Evolutionary conservation across 495 filamentous ascomycete genomes (phyloP), one percentile per base, ranked within the genome.

Genomic region (Xylaria longipes): DNA sequence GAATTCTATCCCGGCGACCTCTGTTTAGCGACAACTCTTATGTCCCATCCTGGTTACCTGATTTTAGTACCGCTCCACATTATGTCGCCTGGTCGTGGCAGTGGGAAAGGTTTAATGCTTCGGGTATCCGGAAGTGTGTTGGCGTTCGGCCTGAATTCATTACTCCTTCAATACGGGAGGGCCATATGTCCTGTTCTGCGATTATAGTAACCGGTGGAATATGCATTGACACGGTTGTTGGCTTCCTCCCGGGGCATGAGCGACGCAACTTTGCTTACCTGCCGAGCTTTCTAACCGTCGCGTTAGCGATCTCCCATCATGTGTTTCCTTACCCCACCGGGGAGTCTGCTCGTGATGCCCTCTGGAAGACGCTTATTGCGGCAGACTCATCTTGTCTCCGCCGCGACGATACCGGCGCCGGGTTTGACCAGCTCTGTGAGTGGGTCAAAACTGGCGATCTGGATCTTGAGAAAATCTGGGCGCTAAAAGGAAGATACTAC

Each of bases 381-480:
- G 54, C 29, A 75, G 7, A 75, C 62, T 58, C 77, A 76, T 35
- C 17, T 33, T 31, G 54, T 58, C 31, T 58, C 8, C 1, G 3
- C 29, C 27, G 29, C 54, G 54, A 58, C 17, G 31, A 35, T 3
- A 35, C 27, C 5, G 15, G 54, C 29, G 17, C 29, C 11, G 54
- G 54, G 5, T 58, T 58, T 17, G 54, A 58, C 54, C 54, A 58
- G 54, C 54, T 58, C 31, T 58, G 54, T 35, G 54, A 35, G 29
- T 58, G 54, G 54, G 29, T 11, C 29, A 58, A 35, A 35, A n/a
- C 29, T 58, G 54, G 54, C 0, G 9, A 58, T 7, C 35, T 58
- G 29, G 17, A 33, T 33, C 54, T 58, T 11, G 29, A 58, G 1
- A n/a, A 58, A 9, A 35, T 58, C 22, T 58, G 54, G 54, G 54